Evolutionary conservation across 345 rosid species (phyloP).

Genomic region (Linum tenue): DNA sequence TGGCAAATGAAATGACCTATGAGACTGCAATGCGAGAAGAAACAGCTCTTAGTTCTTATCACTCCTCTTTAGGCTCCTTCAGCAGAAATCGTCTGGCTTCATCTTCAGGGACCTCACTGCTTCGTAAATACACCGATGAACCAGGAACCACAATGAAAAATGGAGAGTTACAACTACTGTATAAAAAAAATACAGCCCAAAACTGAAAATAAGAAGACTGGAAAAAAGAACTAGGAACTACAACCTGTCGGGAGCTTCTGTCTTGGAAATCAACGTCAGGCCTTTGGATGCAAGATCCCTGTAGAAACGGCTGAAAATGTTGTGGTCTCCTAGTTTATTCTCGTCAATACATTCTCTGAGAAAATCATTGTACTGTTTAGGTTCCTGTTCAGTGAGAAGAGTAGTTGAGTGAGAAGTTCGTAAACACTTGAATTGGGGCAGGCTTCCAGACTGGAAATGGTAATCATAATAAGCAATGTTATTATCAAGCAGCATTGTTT

Average conservation of each 20-base stretch:
- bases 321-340: constrained; percentile 14
- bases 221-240: background rate
- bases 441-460: no score
- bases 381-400: constrained; percentile 45
- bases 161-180: background rate
- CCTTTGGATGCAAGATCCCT: constrained; percentile 39
- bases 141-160: background rate
- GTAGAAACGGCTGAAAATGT: constrained; percentile 21
- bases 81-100: constrained; percentile 38
- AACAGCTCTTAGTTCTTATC: background rate
- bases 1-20: no score
- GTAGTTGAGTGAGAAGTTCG: background rate
- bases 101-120: constrained; percentile 63
- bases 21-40: no score
- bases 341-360: constrained; percentile 31
- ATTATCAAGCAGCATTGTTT: no score
- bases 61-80: background rate
- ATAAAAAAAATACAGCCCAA: no score
- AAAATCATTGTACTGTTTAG: constrained; percentile 64
- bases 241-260: constrained; percentile 85
- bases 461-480: no score
- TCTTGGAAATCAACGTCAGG: constrained; percentile 55
- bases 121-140: constrained; percentile 5
- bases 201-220: background rate
- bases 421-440: no score